A percentile compares a stretch with the other conserved stretches of the same genome.
Conservation (phyloP, 306 rosid species). For the Mucuna pruriens region DNA sequence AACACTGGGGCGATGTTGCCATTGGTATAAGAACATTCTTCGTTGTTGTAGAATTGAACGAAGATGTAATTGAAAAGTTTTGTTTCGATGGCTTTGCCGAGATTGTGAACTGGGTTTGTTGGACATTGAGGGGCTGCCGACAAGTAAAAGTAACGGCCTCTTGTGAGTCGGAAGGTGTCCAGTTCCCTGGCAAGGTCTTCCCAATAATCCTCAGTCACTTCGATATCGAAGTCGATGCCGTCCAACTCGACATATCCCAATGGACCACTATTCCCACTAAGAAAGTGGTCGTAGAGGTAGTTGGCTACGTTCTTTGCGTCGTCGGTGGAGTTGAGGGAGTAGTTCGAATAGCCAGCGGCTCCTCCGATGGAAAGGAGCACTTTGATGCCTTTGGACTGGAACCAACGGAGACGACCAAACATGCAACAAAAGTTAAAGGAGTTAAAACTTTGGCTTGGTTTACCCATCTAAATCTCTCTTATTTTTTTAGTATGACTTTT, state of each 20-base stretch:
- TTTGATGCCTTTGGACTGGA: not conserved
- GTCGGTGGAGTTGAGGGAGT: not conserved
- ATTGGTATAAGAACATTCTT: not conserved
- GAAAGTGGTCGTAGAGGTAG: constrained; percentile 10
- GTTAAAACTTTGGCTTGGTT: too few species aligned
- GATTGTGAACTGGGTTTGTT: constrained; percentile 51
- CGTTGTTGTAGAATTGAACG: constrained; percentile 22
- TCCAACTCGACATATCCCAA: constrained; percentile 7
- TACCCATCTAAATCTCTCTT: too few species aligned
- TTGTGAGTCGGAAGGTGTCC: not conserved
- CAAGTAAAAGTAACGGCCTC: not conserved
- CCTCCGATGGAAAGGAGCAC: not conserved
- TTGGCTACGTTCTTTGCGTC: not conserved
- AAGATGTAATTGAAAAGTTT: not conserved
- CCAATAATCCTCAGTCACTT: constrained; percentile 41
- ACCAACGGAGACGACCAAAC: too few species aligned
- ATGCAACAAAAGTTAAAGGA: too few species aligned
- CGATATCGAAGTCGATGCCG: constrained; percentile 47
- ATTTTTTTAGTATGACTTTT: too few species aligned
- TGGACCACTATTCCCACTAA: constrained; percentile 1
- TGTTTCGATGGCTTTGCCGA: not conserved
- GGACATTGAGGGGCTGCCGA: constrained; percentile 64
- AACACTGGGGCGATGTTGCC: not conserved
- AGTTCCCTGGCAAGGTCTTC: constrained; percentile 52
- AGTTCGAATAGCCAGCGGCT: not conserved